Conservation (phyloP, 2,329 filamentous ascomycete genomes). For the Aspergillus ustus region DNA sequence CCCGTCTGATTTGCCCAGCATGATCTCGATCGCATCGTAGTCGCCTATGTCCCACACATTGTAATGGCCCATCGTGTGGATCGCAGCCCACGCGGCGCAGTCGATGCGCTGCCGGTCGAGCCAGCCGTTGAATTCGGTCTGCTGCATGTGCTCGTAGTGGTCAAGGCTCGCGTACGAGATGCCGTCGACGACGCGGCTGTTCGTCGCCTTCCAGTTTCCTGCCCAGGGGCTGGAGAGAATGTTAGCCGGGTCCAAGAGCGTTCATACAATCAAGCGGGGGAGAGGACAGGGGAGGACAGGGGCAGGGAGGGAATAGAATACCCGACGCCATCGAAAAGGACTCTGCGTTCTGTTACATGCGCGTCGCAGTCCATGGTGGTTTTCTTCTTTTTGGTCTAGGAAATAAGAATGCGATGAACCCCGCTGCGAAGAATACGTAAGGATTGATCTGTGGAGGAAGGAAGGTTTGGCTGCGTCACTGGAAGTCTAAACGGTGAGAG, state of each 20-base stretch:
- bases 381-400: background rate
- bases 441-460: background rate
- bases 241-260: no score
- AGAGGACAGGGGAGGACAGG: background rate
- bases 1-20: slow-evolving; percentile 5
- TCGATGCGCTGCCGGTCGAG: slow-evolving; percentile 9
- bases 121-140: slow-evolving; percentile 13
- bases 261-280: no score
- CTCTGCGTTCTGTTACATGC: slow-evolving; percentile 8
- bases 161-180: slow-evolving; percentile 1
- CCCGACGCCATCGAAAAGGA: slow-evolving; percentile 9
- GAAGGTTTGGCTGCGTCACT: background rate
- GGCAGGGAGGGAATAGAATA: background rate
- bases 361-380: slow-evolving; percentile 8
- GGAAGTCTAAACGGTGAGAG: background rate
- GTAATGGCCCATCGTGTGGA: background rate
- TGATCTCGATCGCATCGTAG: slow-evolving; percentile 14
- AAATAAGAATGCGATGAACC: background rate
- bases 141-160: background rate
- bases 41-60: background rate
- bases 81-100: background rate
- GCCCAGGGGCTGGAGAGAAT: background rate
- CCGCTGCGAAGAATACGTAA: background rate
- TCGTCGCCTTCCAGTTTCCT: slow-evolving; percentile 6
- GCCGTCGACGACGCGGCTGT: background rate